Evolutionary conservation across 768 basidiomycete species (phyloP).

Genomic region (Lyophyllum atratum): DNA sequence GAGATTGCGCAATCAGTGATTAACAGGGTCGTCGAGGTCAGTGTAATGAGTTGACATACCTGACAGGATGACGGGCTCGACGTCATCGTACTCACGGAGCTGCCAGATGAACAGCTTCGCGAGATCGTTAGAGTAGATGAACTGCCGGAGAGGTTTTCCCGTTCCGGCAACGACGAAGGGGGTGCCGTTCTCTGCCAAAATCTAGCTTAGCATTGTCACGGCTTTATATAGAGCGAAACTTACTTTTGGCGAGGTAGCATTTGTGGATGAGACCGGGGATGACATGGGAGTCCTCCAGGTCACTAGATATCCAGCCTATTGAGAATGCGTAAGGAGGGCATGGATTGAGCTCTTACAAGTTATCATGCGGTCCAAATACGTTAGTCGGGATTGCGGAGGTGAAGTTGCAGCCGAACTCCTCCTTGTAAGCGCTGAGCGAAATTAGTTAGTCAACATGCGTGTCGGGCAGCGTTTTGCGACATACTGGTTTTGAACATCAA

Average conservation of each 20-base stretch:
- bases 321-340: neutral
- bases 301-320: slow-evolving; percentile 44
- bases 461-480: slow-evolving; percentile 20
- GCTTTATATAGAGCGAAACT: slow-evolving; percentile 7
- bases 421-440: slow-evolving; percentile 83
- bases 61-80: slow-evolving; percentile 92
- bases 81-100: slow-evolving; percentile 86
- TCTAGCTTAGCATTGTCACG: neutral
- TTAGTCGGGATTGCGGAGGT: slow-evolving; percentile 97
- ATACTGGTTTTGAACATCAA: slow-evolving; percentile 94
- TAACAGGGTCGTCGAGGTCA: neutral
- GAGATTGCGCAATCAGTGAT: neutral
- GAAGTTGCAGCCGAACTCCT: slow-evolving; percentile 93
- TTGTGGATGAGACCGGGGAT: slow-evolving; percentile 94
- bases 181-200: slow-evolving; percentile 67
- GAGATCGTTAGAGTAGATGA: slow-evolving; percentile 95
- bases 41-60: slow-evolving; percentile 42
- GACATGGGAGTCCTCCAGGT: slow-evolving; percentile 89
- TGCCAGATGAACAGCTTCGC: slow-evolving; percentile 96
- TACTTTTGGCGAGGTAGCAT: slow-evolving; percentile 90
- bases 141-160: slow-evolving; percentile 93
- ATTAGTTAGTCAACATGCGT: neutral
- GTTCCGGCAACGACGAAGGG: slow-evolving; percentile 89
- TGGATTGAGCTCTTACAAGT: slow-evolving; percentile 60
- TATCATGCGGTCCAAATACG: slow-evolving; percentile 94